phyloP scores from a whole-genome alignment of 768 basidiomycete genomes.

The Lactarius indigo region DNA sequence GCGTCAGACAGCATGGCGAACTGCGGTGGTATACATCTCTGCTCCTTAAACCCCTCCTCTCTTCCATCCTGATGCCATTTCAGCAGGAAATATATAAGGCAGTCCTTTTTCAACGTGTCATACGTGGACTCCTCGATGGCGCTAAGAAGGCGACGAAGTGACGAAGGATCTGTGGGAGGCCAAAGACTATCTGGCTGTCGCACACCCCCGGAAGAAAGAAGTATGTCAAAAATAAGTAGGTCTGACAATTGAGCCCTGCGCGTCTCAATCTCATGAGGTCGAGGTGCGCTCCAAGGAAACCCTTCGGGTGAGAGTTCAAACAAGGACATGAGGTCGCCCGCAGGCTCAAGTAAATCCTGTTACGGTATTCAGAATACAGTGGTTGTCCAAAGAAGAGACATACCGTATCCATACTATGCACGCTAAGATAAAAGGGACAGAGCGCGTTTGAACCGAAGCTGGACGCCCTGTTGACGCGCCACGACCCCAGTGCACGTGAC shows the following conservation, averaged over 20 bases:
- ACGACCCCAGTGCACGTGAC: not conserved
- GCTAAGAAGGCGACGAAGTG: conserved; percentile 55
- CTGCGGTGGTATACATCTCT: conserved; percentile 68
- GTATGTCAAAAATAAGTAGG: conserved; percentile 67
- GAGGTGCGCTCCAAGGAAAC: conserved; percentile 59
- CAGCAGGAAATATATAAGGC: conserved; percentile 74
- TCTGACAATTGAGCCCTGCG: conserved; percentile 61
- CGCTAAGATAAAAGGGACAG: not conserved
- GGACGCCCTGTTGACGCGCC: not conserved
- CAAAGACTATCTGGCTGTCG: conserved; percentile 57
- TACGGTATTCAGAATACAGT: not conserved
- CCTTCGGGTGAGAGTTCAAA: conserved; percentile 51
- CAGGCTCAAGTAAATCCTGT: conserved; percentile 14
- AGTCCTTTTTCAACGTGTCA: conserved; percentile 76
- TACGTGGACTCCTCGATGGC: conserved; percentile 61
- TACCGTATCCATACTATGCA: conserved; percentile 10
- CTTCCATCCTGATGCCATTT: conserved; percentile 71
- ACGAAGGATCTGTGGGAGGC: conserved; percentile 56
- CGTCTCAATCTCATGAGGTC: conserved; percentile 54
- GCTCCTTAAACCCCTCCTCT: conserved; percentile 49
- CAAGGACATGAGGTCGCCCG: conserved; percentile 23
- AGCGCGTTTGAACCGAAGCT: not conserved
- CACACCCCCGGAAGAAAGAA: conserved; percentile 63
- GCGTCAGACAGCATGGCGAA: conserved; percentile 75
- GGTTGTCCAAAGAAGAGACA: not conserved